Evolutionary conservation across 2,329 filamentous ascomycete species (phyloP).

Genomic region (Leptographium galeiforme): DNA sequence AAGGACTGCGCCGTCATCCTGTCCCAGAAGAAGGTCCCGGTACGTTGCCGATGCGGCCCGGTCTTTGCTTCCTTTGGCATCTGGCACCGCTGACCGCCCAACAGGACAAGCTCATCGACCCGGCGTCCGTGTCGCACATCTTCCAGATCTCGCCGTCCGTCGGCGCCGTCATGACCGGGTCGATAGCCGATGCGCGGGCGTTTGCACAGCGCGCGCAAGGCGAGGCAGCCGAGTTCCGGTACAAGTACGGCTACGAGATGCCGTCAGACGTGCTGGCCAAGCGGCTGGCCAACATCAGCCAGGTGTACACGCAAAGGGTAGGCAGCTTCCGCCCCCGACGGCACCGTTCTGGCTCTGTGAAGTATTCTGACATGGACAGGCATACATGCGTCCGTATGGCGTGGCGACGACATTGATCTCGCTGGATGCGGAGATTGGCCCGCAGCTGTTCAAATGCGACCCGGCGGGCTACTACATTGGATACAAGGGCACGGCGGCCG

Average conservation of each 20-base stretch:
- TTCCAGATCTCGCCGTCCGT: constrained; percentile 94
- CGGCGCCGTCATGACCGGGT: constrained; percentile 96
- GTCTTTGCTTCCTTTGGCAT: not conserved
- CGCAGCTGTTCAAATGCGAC: constrained; percentile 96
- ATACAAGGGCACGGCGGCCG: constrained; percentile 95
- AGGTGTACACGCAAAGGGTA: constrained; percentile 96
- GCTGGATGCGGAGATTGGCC: constrained; percentile 80
- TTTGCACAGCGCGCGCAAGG: constrained; percentile 86
- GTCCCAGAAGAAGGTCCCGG: constrained; percentile 98
- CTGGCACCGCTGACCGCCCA: not conserved
- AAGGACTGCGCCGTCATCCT: constrained; percentile 95
- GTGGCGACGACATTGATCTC: constrained; percentile 93
- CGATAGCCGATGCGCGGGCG: constrained; percentile 91
- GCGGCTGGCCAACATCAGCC: constrained; percentile 95
- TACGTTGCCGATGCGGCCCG: constrained; percentile 33
- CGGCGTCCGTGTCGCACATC: constrained; percentile 90
- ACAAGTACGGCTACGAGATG: constrained; percentile 99
- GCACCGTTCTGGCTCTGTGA: no score
- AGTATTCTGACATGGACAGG: constrained; percentile 27
- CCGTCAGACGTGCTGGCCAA: constrained; percentile 94
- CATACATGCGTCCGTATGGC: constrained; percentile 95
- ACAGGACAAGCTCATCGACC: constrained; percentile 98
- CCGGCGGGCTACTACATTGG: constrained; percentile 96
- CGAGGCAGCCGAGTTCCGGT: constrained; percentile 94
- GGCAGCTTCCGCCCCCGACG: constrained; percentile 12